Evolutionary conservation across 768 basidiomycete species (phyloP).

Genomic region (Leccinum variicolor): DNA sequence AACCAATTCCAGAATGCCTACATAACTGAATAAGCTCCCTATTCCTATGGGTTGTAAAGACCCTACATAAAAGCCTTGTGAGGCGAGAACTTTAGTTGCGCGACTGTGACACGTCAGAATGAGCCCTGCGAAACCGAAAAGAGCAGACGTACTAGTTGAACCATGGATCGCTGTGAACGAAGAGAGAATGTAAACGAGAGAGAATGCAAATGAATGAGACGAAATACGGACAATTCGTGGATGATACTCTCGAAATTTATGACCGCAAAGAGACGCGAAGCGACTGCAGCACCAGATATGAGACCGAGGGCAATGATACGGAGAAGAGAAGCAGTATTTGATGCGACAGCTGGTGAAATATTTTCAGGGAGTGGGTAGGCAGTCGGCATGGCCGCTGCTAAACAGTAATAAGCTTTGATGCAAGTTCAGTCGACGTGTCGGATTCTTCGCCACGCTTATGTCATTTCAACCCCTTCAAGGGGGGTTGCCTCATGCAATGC

Average conservation of each 20-base stretch:
- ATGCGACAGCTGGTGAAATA: slow-evolving; percentile 66
- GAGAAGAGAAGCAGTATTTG: slow-evolving; percentile 87
- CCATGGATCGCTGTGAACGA: slow-evolving; percentile 83
- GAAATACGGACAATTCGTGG: slow-evolving; percentile 86
- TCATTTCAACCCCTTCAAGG: slow-evolving; percentile 8
- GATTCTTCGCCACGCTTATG: slow-evolving; percentile 4
- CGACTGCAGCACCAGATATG: slow-evolving; percentile 92
- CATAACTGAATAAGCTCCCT: slow-evolving; percentile 3
- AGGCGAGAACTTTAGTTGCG: slow-evolving; percentile 86
- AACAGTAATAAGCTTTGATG: not conserved
- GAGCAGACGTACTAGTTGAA: slow-evolving; percentile 86
- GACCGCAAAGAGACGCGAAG: slow-evolving; percentile 95
- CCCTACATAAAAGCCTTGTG: slow-evolving; percentile 93
- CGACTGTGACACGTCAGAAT: slow-evolving; percentile 51
- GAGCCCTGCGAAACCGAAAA: not conserved
- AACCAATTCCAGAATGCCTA: slow-evolving; percentile 99
- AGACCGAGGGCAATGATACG: slow-evolving; percentile 86
- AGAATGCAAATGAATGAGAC: not conserved
- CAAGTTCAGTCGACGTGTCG: slow-evolving; percentile 20
- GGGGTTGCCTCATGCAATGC: slow-evolving; percentile 6
- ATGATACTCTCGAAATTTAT: slow-evolving; percentile 99
- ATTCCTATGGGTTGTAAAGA: not conserved
- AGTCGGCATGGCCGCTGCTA: slow-evolving; percentile 57
- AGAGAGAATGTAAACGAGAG: not conserved
- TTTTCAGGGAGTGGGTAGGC: slow-evolving; percentile 73